These are phyloP conservation scores for Pleurotus salmoneostramineus DNA, from an alignment of 768 basidiomycete genomes.

Conservation along the genomic window DNA sequence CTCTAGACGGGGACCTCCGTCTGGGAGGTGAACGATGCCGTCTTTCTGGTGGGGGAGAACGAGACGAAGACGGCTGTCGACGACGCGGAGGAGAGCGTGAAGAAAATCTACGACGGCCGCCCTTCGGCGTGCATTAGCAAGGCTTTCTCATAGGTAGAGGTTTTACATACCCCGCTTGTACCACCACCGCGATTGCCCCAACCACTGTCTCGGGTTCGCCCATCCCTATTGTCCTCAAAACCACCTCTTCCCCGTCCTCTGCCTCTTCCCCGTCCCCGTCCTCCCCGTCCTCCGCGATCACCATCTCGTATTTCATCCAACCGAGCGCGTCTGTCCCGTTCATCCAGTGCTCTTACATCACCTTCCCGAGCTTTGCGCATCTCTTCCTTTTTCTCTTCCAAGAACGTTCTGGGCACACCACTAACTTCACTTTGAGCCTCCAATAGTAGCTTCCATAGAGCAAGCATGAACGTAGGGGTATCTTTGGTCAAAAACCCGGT, in stretches of 20 bases:
- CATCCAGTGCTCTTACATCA: conserved; percentile 63
- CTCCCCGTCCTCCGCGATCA: conserved; percentile 47
- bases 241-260: conserved; percentile 36
- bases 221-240: conserved; percentile 38
- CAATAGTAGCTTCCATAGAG: conserved; percentile 87
- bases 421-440: conserved; percentile 88
- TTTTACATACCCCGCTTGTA: conserved; percentile 22
- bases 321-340: conserved; percentile 64
- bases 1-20: conserved; percentile 35
- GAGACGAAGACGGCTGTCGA: conserved; percentile 37
- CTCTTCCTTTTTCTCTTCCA: conserved; percentile 91
- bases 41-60: conserved; percentile 34
- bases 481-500: conserved; percentile 90
- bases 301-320: conserved; percentile 66
- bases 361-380: conserved; percentile 67
- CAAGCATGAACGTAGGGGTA: conserved; percentile 82
- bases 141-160: not conserved
- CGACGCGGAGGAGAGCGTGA: conserved; percentile 48
- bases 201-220: conserved; percentile 51
- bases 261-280: conserved; percentile 49
- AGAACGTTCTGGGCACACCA: conserved; percentile 85
- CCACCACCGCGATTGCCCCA: conserved; percentile 70
- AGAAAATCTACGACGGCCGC: conserved; percentile 42
- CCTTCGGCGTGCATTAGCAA: conserved; percentile 20
- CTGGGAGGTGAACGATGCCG: conserved; percentile 38